Evolutionary conservation across 495 filamentous ascomycete genomes (phyloP).

Genomic region (Aspergillus steynii): DNA sequence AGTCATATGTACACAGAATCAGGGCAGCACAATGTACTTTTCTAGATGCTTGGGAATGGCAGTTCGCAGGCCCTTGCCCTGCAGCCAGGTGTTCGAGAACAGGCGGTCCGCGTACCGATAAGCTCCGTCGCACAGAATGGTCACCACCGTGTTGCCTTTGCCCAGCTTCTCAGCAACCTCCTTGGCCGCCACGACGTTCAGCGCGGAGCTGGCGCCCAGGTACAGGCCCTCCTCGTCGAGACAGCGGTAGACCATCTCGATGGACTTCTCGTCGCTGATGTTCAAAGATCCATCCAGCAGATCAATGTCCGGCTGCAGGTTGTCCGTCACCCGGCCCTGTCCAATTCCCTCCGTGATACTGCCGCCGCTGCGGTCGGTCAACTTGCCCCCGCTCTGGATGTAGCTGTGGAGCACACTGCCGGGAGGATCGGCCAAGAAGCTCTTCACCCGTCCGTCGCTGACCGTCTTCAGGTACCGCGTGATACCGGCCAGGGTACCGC

Average conservation of each 20-base stretch:
- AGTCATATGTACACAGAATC: slow-evolving; percentile 15
- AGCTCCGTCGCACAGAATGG: slow-evolving; percentile 90
- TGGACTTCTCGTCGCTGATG: slow-evolving; percentile 88
- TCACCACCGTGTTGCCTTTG: slow-evolving; percentile 88
- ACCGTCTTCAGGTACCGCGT: slow-evolving; percentile 87
- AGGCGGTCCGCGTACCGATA: slow-evolving; percentile 94
- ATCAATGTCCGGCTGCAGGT: slow-evolving; percentile 80
- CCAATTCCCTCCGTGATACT: slow-evolving; percentile 98
- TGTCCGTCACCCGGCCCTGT: slow-evolving; percentile 94
- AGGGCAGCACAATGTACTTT: slow-evolving; percentile 91
- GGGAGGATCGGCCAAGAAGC: slow-evolving; percentile 89
- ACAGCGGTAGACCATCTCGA: slow-evolving; percentile 97
- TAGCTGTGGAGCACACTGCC: slow-evolving; percentile 91
- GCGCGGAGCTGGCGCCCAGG: slow-evolving; percentile 85
- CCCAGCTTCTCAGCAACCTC: slow-evolving; percentile 91
- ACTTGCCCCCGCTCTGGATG: slow-evolving; percentile 79
- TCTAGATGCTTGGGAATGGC: slow-evolving; percentile 84
- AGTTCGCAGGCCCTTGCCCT: slow-evolving; percentile 75
- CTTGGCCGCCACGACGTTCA: slow-evolving; percentile 95
- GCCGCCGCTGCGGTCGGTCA: slow-evolving; percentile 77
- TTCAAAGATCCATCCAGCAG: slow-evolving; percentile 83
- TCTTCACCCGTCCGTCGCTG: slow-evolving; percentile 79
- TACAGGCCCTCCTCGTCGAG: slow-evolving; percentile 96
- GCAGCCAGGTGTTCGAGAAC: slow-evolving; percentile 87
- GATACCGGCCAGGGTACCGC: slow-evolving; percentile 84